phyloP scores from a whole-genome alignment of 768 basidiomycete species.

The Boletus reticuloceps region DNA sequence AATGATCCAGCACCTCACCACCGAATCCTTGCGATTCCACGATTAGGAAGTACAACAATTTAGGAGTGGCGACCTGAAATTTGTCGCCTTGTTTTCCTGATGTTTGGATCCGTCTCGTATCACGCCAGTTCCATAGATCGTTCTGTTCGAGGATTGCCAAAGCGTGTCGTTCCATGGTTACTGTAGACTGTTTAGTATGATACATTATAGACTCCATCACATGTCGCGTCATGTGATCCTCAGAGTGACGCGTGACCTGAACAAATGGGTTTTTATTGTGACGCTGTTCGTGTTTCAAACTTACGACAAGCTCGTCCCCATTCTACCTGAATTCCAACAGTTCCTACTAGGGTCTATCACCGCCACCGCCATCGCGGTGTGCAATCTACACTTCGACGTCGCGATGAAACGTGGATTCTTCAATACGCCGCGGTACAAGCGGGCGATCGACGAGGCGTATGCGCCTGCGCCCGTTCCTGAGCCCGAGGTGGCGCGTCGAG shows the following conservation, averaged over 20 bases:
- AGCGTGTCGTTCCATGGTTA: constrained; percentile 3
- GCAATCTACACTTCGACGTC: no score
- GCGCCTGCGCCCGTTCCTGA: background rate
- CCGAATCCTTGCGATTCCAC: constrained; percentile 1
- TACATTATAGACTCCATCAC: no score
- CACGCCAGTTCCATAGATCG: background rate
- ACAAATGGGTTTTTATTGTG: no score
- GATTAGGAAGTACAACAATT: background rate
- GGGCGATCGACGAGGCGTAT: constrained; percentile 5
- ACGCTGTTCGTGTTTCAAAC: no score
- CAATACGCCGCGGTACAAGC: constrained; percentile 9
- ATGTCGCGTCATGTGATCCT: no score
- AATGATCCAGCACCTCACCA: background rate
- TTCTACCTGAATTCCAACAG: no score
- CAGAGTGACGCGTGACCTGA: no score
- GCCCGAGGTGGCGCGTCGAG: background rate
- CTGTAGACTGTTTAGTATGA: no score
- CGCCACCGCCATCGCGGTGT: background rate
- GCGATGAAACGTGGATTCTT: constrained; percentile 25
- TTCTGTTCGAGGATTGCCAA: background rate
- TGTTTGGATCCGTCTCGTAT: background rate
- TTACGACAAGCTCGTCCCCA: no score
- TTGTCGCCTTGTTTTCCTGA: background rate
- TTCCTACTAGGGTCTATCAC: background rate
- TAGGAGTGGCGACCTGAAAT: background rate